Conservation (phyloP, 2,329 filamentous ascomycete species). For the Pestalotiopsis sp. region DNA sequence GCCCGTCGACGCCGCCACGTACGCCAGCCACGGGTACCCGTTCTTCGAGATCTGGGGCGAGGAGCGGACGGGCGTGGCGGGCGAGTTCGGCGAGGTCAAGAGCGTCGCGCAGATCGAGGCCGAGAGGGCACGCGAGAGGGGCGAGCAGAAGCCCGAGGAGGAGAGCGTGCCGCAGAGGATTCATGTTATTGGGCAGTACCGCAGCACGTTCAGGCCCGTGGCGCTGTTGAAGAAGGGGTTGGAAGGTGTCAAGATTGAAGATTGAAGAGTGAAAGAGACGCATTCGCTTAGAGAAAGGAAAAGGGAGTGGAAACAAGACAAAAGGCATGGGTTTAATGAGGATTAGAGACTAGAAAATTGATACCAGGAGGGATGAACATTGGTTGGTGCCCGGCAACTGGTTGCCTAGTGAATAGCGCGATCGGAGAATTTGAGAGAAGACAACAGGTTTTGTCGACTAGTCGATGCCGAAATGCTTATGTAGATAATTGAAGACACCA, state of each 20-base stretch:
- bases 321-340: not conserved
- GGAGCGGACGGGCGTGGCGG: conserved; percentile 16
- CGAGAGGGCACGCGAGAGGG: conserved; percentile 1
- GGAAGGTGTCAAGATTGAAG: conserved; percentile 1
- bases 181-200: not conserved
- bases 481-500: not conserved
- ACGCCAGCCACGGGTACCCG: conserved; percentile 31
- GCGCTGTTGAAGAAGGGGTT: conserved; percentile 1
- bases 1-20: conserved; percentile 34
- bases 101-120: conserved; percentile 22
- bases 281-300: not conserved
- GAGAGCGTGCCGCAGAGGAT: conserved; percentile 4
- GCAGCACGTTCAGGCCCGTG: not conserved
- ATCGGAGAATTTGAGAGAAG: no score
- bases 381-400: not conserved
- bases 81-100: conserved; percentile 16
- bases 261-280: not conserved
- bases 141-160: not conserved
- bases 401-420: not conserved
- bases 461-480: not conserved
- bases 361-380: not conserved
- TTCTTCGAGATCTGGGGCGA: conserved; percentile 36
- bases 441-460: no score
- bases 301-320: not conserved
- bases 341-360: not conserved